These are phyloP conservation scores for Populus ilicifolia DNA, from an alignment of 345 rosid genomes.

Conservation along the genomic window DNA sequence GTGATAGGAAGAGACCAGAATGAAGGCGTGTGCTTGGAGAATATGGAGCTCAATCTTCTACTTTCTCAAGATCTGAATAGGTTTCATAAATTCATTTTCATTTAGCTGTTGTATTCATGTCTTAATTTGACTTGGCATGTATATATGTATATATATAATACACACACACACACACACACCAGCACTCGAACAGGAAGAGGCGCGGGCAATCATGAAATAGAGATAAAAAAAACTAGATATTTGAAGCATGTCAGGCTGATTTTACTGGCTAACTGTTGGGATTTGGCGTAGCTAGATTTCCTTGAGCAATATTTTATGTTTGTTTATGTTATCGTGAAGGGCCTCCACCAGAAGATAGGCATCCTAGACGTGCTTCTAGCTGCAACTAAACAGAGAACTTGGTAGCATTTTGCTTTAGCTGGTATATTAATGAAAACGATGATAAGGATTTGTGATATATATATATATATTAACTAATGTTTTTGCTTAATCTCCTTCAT, in stretches of 20 bases:
- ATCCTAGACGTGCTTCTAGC: not conserved
- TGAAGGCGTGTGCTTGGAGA: conserved; percentile 21
- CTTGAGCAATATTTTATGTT: too few species aligned
- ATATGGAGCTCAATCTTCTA: conserved; percentile 17
- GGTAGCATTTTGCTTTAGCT: not conserved
- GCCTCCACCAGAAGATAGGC: not conserved
- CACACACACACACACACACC: not conserved
- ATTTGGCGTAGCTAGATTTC: not conserved
- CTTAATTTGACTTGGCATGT: not conserved
- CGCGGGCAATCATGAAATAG: not conserved
- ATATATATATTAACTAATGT: too few species aligned
- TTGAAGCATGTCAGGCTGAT: conserved; percentile 7
- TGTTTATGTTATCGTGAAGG: not conserved
- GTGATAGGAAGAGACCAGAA: conserved; percentile 23
- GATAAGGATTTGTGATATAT: not conserved
- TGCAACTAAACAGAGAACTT: not conserved
- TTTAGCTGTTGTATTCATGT: not conserved
- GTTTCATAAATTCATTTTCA: conserved; percentile 8
- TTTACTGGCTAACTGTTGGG: not conserved
- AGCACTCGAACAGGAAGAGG: conserved; percentile 15
- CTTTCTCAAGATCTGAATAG: conserved; percentile 13
- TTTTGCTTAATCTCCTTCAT: not conserved
- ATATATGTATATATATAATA: too few species aligned
- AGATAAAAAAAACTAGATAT: conserved; percentile 16
- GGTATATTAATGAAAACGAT: not conserved